Base-by-base conservation (phyloP, 2,329 filamentous ascomycete genomes). In the Fusarium sororula region DNA sequence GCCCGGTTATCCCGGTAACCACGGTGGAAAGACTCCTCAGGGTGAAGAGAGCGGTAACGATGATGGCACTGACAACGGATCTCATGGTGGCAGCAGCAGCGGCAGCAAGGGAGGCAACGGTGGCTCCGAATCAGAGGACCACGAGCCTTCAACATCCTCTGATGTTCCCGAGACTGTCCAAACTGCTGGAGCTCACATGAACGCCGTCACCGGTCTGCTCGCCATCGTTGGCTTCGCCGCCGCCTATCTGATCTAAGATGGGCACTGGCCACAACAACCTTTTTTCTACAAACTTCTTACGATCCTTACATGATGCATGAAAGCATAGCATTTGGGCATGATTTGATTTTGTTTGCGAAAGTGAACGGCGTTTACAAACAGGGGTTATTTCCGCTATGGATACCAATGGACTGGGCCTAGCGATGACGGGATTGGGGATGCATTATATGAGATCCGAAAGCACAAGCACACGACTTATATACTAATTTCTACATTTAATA, bases 161-260 rank as follows among this genome's bases (percentile, higher is more conserved):
- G 37, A 70, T 45, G 63, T 61, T 59, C 66, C 71, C 39, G 59
- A 62, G 45, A 71, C 76, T 44, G 54, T 78, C 47, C 65, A 77
- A 48, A 79, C 78, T 45, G 76, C 80, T 54, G 74, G 73, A 26
- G 81, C 71, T 51, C 78, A 80, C 17, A 68, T 73, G 65, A 83
- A 82, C 75, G 73, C 72, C 11, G 80, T 78, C 45, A 81, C 80
- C 37, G 80, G 81, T 28, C 77, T 82, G 17, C 78, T 84, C 30
- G 85, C 81, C 12, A 77, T 81, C 18, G 76, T 83, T 30, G 86
- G 84, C 28, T 65, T 85, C 38, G 73, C 82, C 15, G 84, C 80
- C 53, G 84, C 79, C 61, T 84, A 81, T 74, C 78, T 87, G 65
- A 66, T 87, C 60, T 88, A 83, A 83, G 55, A 28, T 44, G 54